phyloP scores from a whole-genome alignment of 1,284 basidiomycete genomes.

The Fomitopsis schrenkii region DNA sequence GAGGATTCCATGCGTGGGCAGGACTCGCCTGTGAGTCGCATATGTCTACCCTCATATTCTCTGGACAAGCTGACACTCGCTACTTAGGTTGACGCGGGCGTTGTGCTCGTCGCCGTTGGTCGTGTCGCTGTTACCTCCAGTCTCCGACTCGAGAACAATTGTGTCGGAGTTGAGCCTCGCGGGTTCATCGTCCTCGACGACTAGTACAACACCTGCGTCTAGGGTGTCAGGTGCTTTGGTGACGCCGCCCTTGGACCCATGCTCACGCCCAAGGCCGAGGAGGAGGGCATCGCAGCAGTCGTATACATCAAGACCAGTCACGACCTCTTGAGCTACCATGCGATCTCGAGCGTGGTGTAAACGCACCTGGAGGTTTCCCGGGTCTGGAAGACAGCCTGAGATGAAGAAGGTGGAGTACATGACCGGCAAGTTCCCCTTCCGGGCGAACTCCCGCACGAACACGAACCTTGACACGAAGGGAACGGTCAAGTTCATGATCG shows the following conservation, averaged over 20 bases:
- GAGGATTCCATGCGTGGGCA: constrained; percentile 93
- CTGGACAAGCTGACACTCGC: background rate
- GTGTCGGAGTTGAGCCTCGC: constrained; percentile 88
- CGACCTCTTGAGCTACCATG: constrained; percentile 96
- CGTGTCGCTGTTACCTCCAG: too few relatives aligned
- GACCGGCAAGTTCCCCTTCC: constrained; percentile 79
- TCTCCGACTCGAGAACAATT: constrained; percentile 84
- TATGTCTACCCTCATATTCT: background rate
- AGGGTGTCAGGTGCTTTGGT: constrained; percentile 93
- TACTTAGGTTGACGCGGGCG: constrained; percentile 83
- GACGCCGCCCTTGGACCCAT: constrained; percentile 98
- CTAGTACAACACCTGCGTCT: constrained; percentile 90
- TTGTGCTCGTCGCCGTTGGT: constrained; percentile 67
- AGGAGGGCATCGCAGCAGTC: constrained; percentile 94
- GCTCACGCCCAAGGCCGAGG: constrained; percentile 99
- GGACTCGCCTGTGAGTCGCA: constrained; percentile 68
- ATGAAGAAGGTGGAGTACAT: constrained; percentile 70
- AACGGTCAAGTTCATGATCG: constrained; percentile 86
- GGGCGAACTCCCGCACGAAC: constrained; percentile 95
- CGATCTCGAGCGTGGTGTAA: constrained; percentile 93
- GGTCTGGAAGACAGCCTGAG: constrained; percentile 98
- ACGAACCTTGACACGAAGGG: constrained; percentile 91
- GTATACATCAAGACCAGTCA: constrained; percentile 92
- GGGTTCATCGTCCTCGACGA: constrained; percentile 94
- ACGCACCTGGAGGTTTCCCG: constrained; percentile 98